Percentiles rank a stretch among this genome's conserved stretches.
Evolutionary conservation across 768 basidiomycete species (phyloP).

Genomic region (Amanita thiersii): DNA sequence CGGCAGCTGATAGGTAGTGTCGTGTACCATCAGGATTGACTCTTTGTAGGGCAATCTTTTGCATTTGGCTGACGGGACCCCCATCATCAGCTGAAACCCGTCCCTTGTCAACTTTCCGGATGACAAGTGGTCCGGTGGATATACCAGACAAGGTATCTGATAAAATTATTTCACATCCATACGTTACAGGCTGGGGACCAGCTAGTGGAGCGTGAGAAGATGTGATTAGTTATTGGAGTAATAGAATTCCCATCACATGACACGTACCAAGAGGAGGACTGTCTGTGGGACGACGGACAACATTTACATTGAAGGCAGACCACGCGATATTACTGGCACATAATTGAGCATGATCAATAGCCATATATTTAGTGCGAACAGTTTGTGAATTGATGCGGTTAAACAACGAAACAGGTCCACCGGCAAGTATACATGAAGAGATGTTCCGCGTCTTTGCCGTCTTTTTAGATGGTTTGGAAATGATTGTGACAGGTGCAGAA

Average conservation of each 20-base stretch:
- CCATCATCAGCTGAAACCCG: slow-evolving; percentile 81
- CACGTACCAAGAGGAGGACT: slow-evolving; percentile 56
- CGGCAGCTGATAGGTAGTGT: slow-evolving; percentile 85
- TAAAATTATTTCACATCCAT: slow-evolving; percentile 83
- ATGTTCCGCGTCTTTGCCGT: slow-evolving; percentile 92
- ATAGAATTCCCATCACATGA: slow-evolving; percentile 47
- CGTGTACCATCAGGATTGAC: slow-evolving; percentile 76
- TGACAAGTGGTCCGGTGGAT: slow-evolving; percentile 75
- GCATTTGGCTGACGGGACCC: slow-evolving; percentile 93
- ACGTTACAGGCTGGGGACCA: slow-evolving; percentile 81
- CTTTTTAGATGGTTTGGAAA: slow-evolving; percentile 96
- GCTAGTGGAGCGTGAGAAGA: slow-evolving; percentile 35
- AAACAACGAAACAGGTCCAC: slow-evolving; percentile 87
- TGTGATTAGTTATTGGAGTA: slow-evolving; percentile 17
- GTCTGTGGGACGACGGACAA: slow-evolving; percentile 69
- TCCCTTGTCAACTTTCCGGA: slow-evolving; percentile 91
- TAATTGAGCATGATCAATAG: slow-evolving; percentile 74
- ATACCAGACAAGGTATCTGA: slow-evolving; percentile 82
- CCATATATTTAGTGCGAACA: slow-evolving; percentile 96
- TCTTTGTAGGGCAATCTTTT: slow-evolving; percentile 87
- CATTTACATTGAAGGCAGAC: slow-evolving; percentile 93
- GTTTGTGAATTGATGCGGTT: slow-evolving; percentile 96
- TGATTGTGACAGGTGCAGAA: slow-evolving; percentile 88
- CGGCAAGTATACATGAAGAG: slow-evolving; percentile 82
- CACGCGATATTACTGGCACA: slow-evolving; percentile 88